Evolutionary conservation across 345 rosid species (phyloP), one percentile per base, ranked within the genome.

Genomic region (Syzygium aromaticum): DNA sequence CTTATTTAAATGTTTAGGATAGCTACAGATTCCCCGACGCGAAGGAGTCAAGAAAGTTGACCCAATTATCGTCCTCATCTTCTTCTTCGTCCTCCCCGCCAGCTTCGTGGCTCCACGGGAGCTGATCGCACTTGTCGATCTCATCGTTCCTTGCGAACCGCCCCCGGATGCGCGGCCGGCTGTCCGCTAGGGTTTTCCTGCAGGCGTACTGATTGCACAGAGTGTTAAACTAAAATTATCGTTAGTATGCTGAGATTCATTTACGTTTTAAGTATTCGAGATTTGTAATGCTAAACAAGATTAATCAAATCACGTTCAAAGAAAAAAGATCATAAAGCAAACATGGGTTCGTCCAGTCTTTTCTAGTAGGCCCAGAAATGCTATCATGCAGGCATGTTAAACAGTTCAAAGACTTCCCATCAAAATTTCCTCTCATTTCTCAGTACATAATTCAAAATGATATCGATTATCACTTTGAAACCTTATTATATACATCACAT

Each of bases 161-260:
- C 7, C 99, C 99, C 91, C 99, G 90, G 77, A 98, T 95, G 27
- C 99, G 93, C 85, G 98, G 99, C 91, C 99, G 92, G 87, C 98
- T 95, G 77, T 98, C 99, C 17, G 99, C 99, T 92, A 98, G 88
- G 16, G 98, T 95, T 92, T 98, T 98, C 94, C 99, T 92, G 90
- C 99, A 98, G 52, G 91, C 97, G 87, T 98, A 98, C 99, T 97
- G 85, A 73, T 49, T 17, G 11, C 51, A 33, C 25, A 25, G 52
- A 28, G 89, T 23, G 82, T 19, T 21, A 19, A 38, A 6, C 49
- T 73, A 1, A 63, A 73, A 40, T 38, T 73, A 11, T 22, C 27
- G 19, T 38, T 73, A 3, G 21, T 40, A 19, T 40, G 25, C 7
- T 2, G 27, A 40, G 40, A 19, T 73, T 22, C 23, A 73, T 33